Evolutionary conservation across 768 basidiomycete genomes (phyloP).

Genomic region (Rhodotorula kratochvilovae): DNA sequence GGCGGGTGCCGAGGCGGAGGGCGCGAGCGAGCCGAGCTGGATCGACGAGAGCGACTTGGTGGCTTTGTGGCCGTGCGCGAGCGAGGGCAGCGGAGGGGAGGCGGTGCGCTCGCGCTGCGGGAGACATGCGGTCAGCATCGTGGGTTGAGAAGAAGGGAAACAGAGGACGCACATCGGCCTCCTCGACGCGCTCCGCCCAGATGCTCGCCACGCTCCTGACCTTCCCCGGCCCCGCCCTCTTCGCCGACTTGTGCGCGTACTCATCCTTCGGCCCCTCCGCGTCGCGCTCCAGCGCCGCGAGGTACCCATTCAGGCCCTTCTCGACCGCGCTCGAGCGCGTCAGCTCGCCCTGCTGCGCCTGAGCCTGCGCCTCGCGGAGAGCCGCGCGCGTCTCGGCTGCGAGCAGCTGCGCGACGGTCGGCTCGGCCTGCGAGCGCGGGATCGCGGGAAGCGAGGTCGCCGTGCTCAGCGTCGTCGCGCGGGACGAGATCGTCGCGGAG

Average conservation of each 20-base stretch:
- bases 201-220: constrained; percentile 14
- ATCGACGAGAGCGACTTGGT: constrained; percentile 18
- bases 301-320: constrained; percentile 3
- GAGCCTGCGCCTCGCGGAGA: neutral
- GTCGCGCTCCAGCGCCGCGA: constrained; percentile 10
- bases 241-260: neutral
- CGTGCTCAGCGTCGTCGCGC: neutral
- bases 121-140: accelerated
- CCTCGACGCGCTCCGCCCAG: constrained; percentile 26
- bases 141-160: neutral
- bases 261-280: constrained; percentile 8
- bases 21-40: neutral
- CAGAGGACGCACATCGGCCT: constrained; percentile 7
- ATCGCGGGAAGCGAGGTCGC: neutral
- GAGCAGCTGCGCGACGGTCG: constrained; percentile 24
- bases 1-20: neutral
- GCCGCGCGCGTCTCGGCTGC: constrained; percentile 17
- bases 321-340: neutral
- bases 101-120: constrained; percentile 8
- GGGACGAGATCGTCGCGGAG: neutral
- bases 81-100: neutral
- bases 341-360: neutral
- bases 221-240: constrained; percentile 10
- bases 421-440: neutral
- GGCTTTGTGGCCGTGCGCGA: neutral